Conservation (phyloP, 371 early-diverging fungal species). For the Rhizopus arrhizus region DNA sequence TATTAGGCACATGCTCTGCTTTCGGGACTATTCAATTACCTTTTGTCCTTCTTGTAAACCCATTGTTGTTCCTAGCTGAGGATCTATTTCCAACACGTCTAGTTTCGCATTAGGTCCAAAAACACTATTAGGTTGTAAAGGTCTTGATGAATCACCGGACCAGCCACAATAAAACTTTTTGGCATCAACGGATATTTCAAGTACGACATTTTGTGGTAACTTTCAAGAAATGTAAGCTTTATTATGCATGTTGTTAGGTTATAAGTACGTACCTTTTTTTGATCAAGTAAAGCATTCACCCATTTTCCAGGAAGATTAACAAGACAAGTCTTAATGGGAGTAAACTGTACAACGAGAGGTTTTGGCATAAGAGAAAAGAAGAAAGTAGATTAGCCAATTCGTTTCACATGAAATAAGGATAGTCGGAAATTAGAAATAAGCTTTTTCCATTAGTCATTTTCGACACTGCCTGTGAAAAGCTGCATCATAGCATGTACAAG, state of each 20-base stretch:
- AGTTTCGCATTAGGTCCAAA: conserved; percentile 47
- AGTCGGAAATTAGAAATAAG: background rate
- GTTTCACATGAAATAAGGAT: background rate
- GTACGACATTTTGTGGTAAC: conserved; percentile 66
- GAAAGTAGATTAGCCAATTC: background rate
- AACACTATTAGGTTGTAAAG: conserved; percentile 41
- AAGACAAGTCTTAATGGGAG: conserved; percentile 63
- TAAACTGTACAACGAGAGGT: conserved; percentile 59
- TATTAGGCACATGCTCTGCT: no score
- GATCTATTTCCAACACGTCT: conserved; percentile 74
- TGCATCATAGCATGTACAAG: no score
- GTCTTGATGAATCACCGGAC: conserved; percentile 67
- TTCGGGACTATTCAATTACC: conserved; percentile 36
- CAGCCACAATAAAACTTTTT: conserved; percentile 68
- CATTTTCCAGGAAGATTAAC: conserved; percentile 67
- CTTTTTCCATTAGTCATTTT: conserved; percentile 4
- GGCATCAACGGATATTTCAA: conserved; percentile 46
- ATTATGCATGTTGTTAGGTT: background rate
- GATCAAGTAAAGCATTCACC: conserved; percentile 68
- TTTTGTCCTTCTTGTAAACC: conserved; percentile 71
- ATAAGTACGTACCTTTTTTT: conserved; percentile 56
- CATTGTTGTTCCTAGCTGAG: conserved; percentile 65
- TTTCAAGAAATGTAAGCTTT: conserved; percentile 11
- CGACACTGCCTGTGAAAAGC: background rate
- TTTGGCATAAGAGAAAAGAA: conserved; percentile 46